These are phyloP conservation scores for Diaporthe destruens DNA, from an alignment of 2,329 filamentous ascomycete species.

Conservation along the genomic window DNA sequence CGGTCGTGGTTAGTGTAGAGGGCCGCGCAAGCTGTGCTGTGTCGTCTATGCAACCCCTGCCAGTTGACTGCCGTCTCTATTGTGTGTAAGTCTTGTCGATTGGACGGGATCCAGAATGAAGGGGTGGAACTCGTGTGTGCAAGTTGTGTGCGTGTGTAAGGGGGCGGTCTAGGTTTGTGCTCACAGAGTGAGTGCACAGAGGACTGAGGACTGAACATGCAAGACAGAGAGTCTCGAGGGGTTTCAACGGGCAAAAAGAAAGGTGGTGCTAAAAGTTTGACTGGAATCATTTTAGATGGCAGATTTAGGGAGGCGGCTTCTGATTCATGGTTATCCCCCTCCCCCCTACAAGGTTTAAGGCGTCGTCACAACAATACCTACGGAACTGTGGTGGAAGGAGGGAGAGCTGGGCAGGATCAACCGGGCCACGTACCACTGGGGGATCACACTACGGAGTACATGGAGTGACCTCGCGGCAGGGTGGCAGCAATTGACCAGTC, in stretches of 20 bases:
- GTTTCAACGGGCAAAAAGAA: neutral
- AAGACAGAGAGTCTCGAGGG: neutral
- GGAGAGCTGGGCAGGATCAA: slow-evolving; percentile 5
- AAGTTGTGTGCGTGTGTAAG: neutral
- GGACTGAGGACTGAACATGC: neutral
- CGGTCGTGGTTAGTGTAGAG: slow-evolving; percentile 18
- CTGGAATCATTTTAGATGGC: slow-evolving; percentile 27
- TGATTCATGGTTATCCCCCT: slow-evolving; percentile 9
- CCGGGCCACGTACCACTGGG: neutral
- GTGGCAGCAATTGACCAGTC: slow-evolving; percentile 5
- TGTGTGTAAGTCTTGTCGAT: neutral
- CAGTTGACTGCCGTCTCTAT: neutral
- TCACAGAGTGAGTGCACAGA: neutral
- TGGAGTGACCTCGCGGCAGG: neutral
- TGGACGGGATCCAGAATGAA: neutral
- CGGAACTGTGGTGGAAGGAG: neutral
- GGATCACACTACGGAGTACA: neutral
- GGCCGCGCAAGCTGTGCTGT: slow-evolving; percentile 33
- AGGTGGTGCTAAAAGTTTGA: slow-evolving; percentile 19
- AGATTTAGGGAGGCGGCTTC: slow-evolving; percentile 17
- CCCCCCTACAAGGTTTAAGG: slow-evolving; percentile 6
- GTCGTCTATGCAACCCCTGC: slow-evolving; percentile 22
- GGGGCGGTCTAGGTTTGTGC: neutral
- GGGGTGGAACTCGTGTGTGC: neutral
- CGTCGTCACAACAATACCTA: neutral